Evolutionary conservation across 148 eudicot species (phyloP), one percentile per base, ranked within the genome.

Genomic region (Rhododendron henanense): DNA sequence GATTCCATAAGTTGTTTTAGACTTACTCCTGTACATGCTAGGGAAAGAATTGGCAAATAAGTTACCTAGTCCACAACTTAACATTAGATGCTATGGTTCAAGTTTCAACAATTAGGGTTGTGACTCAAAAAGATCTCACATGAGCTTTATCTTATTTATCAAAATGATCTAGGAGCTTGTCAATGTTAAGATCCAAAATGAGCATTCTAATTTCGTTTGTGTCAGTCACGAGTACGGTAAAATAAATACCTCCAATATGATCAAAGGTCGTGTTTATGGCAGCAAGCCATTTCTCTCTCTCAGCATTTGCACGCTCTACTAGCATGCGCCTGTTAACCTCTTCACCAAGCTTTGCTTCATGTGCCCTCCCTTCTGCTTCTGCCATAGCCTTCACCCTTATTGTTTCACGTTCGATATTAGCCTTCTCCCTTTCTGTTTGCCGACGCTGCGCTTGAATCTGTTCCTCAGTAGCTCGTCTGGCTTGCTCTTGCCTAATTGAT

Each of bases 241-340:
- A 83, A 61, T 15, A 19, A 55, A n/a, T 90, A 96, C 99, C 96
- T 97, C 99, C 99, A 89, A 97, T 93, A 87, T 97, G 98, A 48
- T 94, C 94, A 93, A 97, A 97, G 35, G 98, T 93, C 14, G 99
- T 97, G 89, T 97, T 97, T 81, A 97, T 97, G 59, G 96, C 98
- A 82, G 98, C 88, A 84, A 97, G 92, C 98, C 98, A 95, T 90
- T 97, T 97, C 81, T 97, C 99, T 61, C 93, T 90, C 87, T 97
- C 99, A 28, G 95, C 95, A 91, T 92, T 91, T 81, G 94, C 95
- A 83, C 94, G 94, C 21, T 94, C 94, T 55, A 92, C 86, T 50
- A 95, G 93, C 93, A 90, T 91, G 63, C 99, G 92, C 74, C 91
- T 93, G 86, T 95, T 93, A 51, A 97, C 93, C 28, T 97, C 99